Evolutionary conservation across 140 eudicot species (phyloP).

Genomic region (Flaveria floridana): DNA sequence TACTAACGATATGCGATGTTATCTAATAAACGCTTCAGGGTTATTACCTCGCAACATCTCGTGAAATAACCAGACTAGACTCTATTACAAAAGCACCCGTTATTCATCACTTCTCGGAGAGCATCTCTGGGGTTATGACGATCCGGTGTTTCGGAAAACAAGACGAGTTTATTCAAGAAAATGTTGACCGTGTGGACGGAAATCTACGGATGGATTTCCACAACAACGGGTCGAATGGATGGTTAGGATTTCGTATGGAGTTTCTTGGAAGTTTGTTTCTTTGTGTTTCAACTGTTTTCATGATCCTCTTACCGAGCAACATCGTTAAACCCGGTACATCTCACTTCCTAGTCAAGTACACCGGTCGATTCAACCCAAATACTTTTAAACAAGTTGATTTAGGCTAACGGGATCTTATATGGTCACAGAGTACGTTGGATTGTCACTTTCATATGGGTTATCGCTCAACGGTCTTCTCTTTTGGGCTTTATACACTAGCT

Average conservation of each 20-base stretch:
- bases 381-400: not conserved
- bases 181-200: constrained; percentile 54
- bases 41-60: constrained; percentile 75
- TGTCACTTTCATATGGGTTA: constrained; percentile 79
- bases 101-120: constrained; percentile 80
- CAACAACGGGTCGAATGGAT: constrained; percentile 67
- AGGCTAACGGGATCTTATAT: not conserved
- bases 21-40: constrained; percentile 43
- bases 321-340: constrained; percentile 60
- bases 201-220: constrained; percentile 69
- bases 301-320: constrained; percentile 63
- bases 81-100: constrained; percentile 82
- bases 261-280: constrained; percentile 65
- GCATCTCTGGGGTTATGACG: constrained; percentile 74
- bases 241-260: constrained; percentile 88
- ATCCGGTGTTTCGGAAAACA: constrained; percentile 71
- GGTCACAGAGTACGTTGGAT: constrained; percentile 63
- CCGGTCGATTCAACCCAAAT: not conserved
- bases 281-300: constrained; percentile 54
- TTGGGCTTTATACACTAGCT: constrained; percentile 50
- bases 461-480: constrained; percentile 56
- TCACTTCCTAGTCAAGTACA: not conserved
- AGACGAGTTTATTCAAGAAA: constrained; percentile 53
- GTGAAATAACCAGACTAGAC: constrained; percentile 76
- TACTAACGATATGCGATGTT: not conserved